Percentiles rank a stretch among this genome's conserved stretches.
phyloP scores from a whole-genome alignment of 345 rosid species.

The Geranium rotundifolium region DNA sequence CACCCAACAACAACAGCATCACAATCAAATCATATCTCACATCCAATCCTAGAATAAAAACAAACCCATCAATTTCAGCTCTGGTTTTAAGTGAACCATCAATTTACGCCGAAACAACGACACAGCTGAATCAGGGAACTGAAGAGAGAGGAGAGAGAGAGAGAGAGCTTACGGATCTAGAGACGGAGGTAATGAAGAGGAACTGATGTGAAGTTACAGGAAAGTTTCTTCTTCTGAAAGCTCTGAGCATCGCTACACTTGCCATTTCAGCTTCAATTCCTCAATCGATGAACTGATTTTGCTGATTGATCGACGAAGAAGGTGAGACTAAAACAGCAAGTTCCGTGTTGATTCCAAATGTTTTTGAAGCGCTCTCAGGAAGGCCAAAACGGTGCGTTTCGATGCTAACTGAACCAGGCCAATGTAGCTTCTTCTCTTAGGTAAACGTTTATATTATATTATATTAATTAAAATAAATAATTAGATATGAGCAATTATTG shows the following conservation, averaged over 20 bases:
- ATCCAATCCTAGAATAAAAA: background rate
- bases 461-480: too few species aligned
- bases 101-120: background rate
- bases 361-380: background rate
- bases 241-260: conserved; percentile 6
- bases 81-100: background rate
- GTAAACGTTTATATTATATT: too few species aligned
- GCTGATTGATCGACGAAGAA: background rate
- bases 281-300: too few species aligned
- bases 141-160: background rate
- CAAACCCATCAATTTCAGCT: too few species aligned
- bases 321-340: background rate
- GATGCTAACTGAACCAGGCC: background rate
- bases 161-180: conserved; percentile 23
- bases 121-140: background rate
- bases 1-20: background rate
- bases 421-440: too few species aligned
- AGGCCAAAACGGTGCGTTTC: background rate
- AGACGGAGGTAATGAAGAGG: conserved; percentile 9
- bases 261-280: conserved; percentile 11
- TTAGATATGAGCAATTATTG: too few species aligned
- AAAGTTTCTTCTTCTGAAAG: conserved; percentile 7
- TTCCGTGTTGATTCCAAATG: background rate
- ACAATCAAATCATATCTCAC: background rate
- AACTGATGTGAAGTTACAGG: conserved; percentile 4